Base-by-base conservation (phyloP, 2,329 filamentous ascomycete genomes). In the Aspergillus udagawae region DNA sequence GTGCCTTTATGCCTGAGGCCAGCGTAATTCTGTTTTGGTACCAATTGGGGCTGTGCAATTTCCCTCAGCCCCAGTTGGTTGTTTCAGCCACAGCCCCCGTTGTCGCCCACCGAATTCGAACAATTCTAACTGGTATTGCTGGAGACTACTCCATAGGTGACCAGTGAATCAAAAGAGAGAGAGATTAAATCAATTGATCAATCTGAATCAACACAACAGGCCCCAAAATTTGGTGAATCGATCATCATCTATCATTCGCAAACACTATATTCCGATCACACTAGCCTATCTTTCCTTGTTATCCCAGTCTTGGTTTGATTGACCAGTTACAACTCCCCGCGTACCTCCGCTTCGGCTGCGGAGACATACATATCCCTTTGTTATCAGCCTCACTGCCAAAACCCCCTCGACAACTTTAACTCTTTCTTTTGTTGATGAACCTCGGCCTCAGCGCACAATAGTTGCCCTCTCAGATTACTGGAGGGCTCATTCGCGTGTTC, bases 391-490 rank as follows among this genome's bases (percentile, higher is more conserved):
- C 27, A 49, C 38, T 56, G 55, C 38, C 51, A 49, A 58, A 14
- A 1, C 12, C 49, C 49, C 48, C 54, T 51, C 44, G 21, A 23
- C 44, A 47, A 47, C 45, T 44, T 41, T 17, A 17, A 17, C n/a
- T n/a, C n/a, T 47, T 9, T 21, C 50, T 9, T 35, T 14, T 38
- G 28, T 52, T 28, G 25, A 21, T 14, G 42, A 47, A 17, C 44
- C 14, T 23, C 23, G 21, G 20, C 44, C 12, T 6, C 12, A 47
- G 44, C 10, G 21, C 21, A 23, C 23, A 25, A 27, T 53, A 28
- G 52, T 51, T 56, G 68, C 69, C 70, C 68, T 72, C 67, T 64
- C 58, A 58, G 54, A 57, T 49, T 44, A 61, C 64, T 65, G 65
- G 67, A 69, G 67, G 66, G 70, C 64, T 61, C 58, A 50, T 57